Evolutionary conservation across 2,329 filamentous ascomycete species (phyloP), one percentile per base, ranked within the genome.

Genomic region (Clarireedia hainanense): DNA sequence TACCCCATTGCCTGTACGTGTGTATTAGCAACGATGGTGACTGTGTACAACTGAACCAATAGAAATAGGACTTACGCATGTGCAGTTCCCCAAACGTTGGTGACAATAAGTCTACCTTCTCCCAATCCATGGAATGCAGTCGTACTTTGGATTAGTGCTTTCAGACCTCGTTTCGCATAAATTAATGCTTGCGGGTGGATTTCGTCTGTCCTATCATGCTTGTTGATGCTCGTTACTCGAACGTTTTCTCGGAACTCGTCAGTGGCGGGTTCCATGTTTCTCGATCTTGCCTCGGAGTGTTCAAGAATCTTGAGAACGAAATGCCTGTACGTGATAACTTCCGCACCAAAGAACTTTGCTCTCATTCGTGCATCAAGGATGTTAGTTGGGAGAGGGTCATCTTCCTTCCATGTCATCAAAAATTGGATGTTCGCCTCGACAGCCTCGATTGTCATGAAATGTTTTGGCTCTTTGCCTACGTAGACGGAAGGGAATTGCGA

Each of bases 81-180:
- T 60, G 91, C 88, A 17, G 92, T 97, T 52, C 92, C 91, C 72
- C 96, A 95, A 24, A 96, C 85, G 65, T 96, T 97, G n/a, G 92
- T 97, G 55, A 97, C 85, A 51, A 96, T 86, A 7, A 88, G 82
- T 30, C 90, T 72, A 15, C 80, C 75, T 26, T 88, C 54, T 23
- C 65, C 63, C 60, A 86, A 78, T 12, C 77, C 77, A 68, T 88
- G 81, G 68, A 97, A 95, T 0, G 91, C 89, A 54, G 83, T 80
- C 0, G 92, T 97, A 69, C 92, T 96, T 67, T 87, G 78, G 52
- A 96, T 83, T 1, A 95, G 82, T 6, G 90, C 88, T 45, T 83
- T 75, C 57, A 70, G 63, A 46, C 68, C 62, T 60, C 75, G 76
- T 49, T 71, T 71, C 14, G 84, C 85, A 58, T 83, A 78, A 5